Base-by-base conservation (phyloP, 2,329 filamentous ascomycete species). In the Monilinia laxa region DNA sequence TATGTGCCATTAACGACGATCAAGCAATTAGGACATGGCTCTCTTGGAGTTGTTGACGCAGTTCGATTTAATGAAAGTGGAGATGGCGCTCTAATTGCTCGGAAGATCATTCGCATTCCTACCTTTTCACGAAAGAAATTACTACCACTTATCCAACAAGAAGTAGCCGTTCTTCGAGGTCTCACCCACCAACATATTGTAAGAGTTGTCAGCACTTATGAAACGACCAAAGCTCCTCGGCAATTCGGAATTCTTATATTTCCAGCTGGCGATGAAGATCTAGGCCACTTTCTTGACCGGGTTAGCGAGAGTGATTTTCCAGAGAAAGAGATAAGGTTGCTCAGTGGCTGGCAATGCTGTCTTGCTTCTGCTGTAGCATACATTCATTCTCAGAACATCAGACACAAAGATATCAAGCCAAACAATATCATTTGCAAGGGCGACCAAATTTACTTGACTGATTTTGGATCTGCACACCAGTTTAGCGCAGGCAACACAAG, bases 391-490 rank as follows among this genome's bases (percentile, higher is more conserved):
- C 60, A 55, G 9, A 71, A 69, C 40, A 64, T 70, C 6, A 59
- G 69, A 20, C 70, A 71, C 28, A 71, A 71, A 45, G 70, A 71
- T 42, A 71, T 71, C 49, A 71, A 70, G 59, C 69, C 70, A 12
- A 69, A 68, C 47, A 71, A 71, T 16, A 65, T 66, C 7, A 68
- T 71, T 25, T 68, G 66, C 40, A 71, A 71, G 49, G 66, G 62
- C 11, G 58, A 66, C 20, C 60, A 67, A 28, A 57, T 71, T 12
- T 69, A 64, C n/a, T 62, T 71, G n/a, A 70, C 70, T 2, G 70
- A 71, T 40, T 71, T 69, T 31, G 70, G 70, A 18, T 67, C 67
- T 3, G 67, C 70, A 9, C 64, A 66, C 60, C 62, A 70, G 28
- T 68, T 70, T 35, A 70, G 58, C 57, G 58, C 53, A 11, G 69